These are phyloP conservation scores for Hygrophila difformis DNA, from an alignment of 257 asterid genomes.

Conservation along the genomic window DNA sequence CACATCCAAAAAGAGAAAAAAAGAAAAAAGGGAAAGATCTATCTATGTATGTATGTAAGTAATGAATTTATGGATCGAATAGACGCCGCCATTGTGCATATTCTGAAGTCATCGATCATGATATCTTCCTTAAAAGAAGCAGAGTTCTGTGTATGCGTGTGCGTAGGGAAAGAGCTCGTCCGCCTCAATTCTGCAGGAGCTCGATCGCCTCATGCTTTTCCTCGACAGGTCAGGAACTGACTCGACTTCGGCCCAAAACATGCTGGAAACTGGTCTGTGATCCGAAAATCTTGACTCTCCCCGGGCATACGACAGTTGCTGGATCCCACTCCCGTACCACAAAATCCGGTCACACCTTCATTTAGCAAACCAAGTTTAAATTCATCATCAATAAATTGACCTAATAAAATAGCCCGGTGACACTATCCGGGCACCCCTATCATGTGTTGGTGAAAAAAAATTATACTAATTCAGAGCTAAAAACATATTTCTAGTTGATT, in stretches of 20 bases:
- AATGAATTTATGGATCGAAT: no score
- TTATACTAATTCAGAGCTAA: no score
- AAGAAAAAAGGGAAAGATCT: no score
- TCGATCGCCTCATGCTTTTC: slow-evolving; percentile 81
- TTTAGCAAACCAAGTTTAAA: neutral
- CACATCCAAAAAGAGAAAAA: no score
- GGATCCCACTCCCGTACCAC: slow-evolving; percentile 90
- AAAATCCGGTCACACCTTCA: slow-evolving; percentile 93
- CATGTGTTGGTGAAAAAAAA: no score
- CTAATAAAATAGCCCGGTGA: no score
- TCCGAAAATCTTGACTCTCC: slow-evolving; percentile 97
- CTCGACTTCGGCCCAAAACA: slow-evolving; percentile 91
- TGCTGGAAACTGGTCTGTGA: slow-evolving; percentile 91
- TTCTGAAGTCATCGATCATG: no score
- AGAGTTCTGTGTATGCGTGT: slow-evolving; percentile 89
- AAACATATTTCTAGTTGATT: no score
- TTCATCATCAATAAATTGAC: neutral
- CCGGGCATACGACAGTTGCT: slow-evolving; percentile 73
- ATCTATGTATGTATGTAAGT: no score
- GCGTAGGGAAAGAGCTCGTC: slow-evolving; percentile 91
- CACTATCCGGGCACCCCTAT: no score
- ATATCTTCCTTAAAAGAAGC: slow-evolving; percentile 47
- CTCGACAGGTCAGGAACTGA: slow-evolving; percentile 82
- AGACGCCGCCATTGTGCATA: no score
- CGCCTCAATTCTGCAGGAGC: slow-evolving; percentile 76